Evolutionary conservation across 1,284 basidiomycete genomes (phyloP).

Genomic region (Trichosporon coremiiforme): DNA sequence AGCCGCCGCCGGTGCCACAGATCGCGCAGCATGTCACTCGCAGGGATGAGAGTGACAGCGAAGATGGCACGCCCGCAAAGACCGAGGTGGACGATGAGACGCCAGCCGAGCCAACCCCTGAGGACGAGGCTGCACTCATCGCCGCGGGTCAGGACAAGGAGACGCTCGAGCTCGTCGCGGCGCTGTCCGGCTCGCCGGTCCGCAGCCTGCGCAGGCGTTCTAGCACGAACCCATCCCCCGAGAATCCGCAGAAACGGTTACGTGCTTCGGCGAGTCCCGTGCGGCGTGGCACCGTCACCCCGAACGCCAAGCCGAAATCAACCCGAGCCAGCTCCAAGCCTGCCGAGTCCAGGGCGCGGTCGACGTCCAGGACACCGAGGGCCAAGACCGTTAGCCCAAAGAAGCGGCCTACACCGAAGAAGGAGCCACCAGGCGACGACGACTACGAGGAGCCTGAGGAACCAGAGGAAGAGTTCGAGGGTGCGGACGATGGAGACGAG

Average conservation of each 20-base stretch:
- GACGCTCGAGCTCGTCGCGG: slow-evolving; percentile 46
- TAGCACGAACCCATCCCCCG: slow-evolving; percentile 18
- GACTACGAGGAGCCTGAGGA: not conserved
- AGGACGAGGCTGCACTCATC: slow-evolving; percentile 25
- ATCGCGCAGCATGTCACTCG: slow-evolving; percentile 11
- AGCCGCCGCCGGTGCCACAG: slow-evolving; percentile 8
- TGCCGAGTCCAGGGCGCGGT: not conserved
- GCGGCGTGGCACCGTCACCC: not conserved
- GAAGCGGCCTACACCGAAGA: slow-evolving; percentile 7
- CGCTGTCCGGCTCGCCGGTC: slow-evolving; percentile 36
- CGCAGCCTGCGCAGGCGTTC: slow-evolving; percentile 41
- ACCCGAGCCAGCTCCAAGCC: not conserved
- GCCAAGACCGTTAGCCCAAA: not conserved
- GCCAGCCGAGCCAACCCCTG: slow-evolving; percentile 22
- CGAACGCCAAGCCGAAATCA: not conserved
- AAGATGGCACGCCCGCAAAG: not conserved
- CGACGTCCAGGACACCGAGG: not conserved
- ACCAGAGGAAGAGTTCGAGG: slow-evolving; percentile 4
- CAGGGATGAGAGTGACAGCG: not conserved
- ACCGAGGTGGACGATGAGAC: not conserved
- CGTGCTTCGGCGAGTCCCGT: slow-evolving; percentile 21
- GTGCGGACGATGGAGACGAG: not conserved
- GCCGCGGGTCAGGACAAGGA: slow-evolving; percentile 44
- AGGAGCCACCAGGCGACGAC: not conserved
- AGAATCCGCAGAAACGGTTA: slow-evolving; percentile 20